Base-by-base conservation (phyloP, 768 basidiomycete species). In the Hygrophoropsis aurantiaca region DNA sequence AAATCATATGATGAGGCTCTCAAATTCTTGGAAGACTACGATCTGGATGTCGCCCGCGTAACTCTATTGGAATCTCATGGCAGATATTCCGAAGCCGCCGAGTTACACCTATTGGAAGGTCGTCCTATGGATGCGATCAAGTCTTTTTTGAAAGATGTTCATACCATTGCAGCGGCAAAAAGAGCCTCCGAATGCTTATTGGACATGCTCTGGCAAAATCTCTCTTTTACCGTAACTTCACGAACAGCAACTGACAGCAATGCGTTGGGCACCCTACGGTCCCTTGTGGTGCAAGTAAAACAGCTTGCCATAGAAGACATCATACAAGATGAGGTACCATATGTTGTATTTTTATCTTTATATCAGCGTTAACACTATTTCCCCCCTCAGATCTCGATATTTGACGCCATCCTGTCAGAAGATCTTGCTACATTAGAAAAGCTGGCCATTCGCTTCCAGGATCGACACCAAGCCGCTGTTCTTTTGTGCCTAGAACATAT, bases 21-120 rank as follows among this genome's bases (percentile, higher is more conserved):
- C n/a, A 73, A 76, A 30, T 87, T 80, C 48, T 67, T 82, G 15
- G 75, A 82, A 44, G 72, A 79, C 4, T 71, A 72, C 36, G 75
- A 75, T 27, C 61, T 87, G 5, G 77, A 81, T 52, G 49, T 69
- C 11, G 74, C 78, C 6, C 78, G 70, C 6, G 75, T 76, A 0
- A 59, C 62, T 0, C 52, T 85, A 7, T 65, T 83, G 11, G 67
- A 70, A 23, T 60, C 64, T 4, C 65, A 73, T 10, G 74, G 71
- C 11, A 67, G 69, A 50, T 70, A 62, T 37, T 44, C 52, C 1
- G 78, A 84, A 26, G 83, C 83, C 0, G 81, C 81, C 1, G 68
- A 77, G 16, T 55, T 82, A 15, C 74, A 80, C 53, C 49, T 80
- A 5, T 59, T 62, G 0, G 75, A 81, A 52, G 79, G 78, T 11